Evolutionary conservation across 1,284 basidiomycete species (phyloP).

Genomic region (Xerocomus alliaceus): DNA sequence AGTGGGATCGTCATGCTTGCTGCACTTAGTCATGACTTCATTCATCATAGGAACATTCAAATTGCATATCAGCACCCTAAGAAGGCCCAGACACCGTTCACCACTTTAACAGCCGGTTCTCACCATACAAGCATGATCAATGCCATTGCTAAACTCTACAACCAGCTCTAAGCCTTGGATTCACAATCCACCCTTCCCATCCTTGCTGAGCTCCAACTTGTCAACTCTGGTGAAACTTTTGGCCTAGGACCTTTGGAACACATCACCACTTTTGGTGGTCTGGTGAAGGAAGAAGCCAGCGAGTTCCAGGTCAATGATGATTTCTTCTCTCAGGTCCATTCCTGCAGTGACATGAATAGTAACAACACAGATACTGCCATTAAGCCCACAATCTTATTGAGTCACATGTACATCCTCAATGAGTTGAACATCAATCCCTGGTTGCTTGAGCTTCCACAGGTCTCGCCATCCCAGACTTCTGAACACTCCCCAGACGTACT

Average conservation of each 20-base stretch:
- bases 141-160: not conserved
- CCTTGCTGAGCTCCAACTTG: not conserved
- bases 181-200: not conserved
- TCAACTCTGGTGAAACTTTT: not conserved
- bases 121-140: not conserved
- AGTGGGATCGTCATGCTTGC: conserved; percentile 6
- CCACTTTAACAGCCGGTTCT: not conserved
- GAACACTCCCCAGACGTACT: no score
- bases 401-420: not conserved
- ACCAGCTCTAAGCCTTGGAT: not conserved
- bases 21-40: not conserved
- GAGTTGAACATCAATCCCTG: conserved; percentile 2
- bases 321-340: not conserved
- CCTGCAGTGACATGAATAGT: not conserved
- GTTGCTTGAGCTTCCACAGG: not conserved
- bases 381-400: not conserved
- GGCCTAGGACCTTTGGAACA: not conserved
- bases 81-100: not conserved
- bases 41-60: no score
- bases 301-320: not conserved
- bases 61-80: no score
- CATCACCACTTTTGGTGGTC: not conserved
- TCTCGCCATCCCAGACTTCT: not conserved
- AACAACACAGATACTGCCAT: not conserved
- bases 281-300: not conserved